Evolutionary conservation across 352 stramenopile species (phyloP).

Genomic region (Phytophthora lateralis): DNA sequence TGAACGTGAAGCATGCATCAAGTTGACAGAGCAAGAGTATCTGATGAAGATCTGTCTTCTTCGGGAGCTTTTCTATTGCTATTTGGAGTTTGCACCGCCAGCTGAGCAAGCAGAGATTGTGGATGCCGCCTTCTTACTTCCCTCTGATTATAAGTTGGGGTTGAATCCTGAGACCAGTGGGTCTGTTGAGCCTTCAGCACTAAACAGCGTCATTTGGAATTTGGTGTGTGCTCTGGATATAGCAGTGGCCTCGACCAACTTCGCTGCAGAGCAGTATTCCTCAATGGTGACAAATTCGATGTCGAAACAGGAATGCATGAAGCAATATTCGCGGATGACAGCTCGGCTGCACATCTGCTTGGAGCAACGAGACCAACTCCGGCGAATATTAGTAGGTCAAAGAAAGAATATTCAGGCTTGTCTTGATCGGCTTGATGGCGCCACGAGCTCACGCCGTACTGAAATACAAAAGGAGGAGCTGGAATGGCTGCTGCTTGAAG

Average conservation of each 20-base stretch:
- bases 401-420: conserved; percentile 26
- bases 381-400: conserved; percentile 38
- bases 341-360: conserved; percentile 52
- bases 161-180: conserved; percentile 13
- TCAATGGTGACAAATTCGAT: conserved; percentile 10
- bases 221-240: conserved; percentile 58
- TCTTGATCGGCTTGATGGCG: conserved; percentile 20
- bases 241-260: conserved; percentile 43
- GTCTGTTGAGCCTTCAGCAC: conserved; percentile 19
- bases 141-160: conserved; percentile 18
- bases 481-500: conserved; percentile 41
- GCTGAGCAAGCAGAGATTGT: conserved; percentile 42
- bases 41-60: conserved; percentile 53
- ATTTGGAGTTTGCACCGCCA: conserved; percentile 41
- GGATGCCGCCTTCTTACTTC: conserved; percentile 57
- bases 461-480: conserved; percentile 25
- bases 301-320: conserved; percentile 29
- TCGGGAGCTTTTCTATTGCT: conserved; percentile 53
- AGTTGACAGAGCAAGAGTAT: conserved; percentile 34
- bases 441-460: not conserved
- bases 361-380: conserved; percentile 48
- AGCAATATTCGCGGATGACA: conserved; percentile 35
- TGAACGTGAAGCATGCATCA: conserved; percentile 19
- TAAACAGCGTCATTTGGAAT: conserved; percentile 53
- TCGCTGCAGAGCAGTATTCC: conserved; percentile 31